Conservation (phyloP, 2,329 filamentous ascomycete genomes). For the Trichoderma harzianum region DNA sequence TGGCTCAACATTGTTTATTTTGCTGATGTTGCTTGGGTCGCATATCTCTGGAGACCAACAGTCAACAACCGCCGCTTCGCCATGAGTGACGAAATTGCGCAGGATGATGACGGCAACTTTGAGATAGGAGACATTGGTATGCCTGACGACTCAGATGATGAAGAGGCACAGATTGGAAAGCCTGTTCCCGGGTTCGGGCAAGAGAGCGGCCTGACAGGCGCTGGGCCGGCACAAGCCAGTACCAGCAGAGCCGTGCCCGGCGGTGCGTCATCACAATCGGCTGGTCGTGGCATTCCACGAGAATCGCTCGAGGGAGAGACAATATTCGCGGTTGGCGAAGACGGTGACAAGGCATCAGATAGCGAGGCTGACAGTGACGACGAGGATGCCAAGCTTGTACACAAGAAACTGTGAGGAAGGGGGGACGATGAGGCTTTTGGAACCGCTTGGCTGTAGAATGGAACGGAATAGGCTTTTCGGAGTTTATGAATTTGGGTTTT, state of each 20-base stretch:
- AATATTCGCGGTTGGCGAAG: slow-evolving; percentile 91
- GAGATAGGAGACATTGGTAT: slow-evolving; percentile 91
- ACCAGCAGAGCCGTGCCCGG: slow-evolving; percentile 15
- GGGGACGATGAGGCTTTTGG: not conserved
- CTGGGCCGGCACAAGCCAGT: slow-evolving; percentile 25
- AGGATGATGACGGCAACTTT: slow-evolving; percentile 94
- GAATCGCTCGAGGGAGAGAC: slow-evolving; percentile 79
- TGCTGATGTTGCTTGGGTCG: slow-evolving; percentile 86
- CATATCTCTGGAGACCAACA: slow-evolving; percentile 94
- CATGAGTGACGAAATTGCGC: slow-evolving; percentile 98
- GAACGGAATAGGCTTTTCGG: not conserved
- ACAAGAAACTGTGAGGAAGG: slow-evolving; percentile 37
- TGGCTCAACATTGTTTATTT: slow-evolving; percentile 98
- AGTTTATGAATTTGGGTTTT: slow-evolving; percentile 16
- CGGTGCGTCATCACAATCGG: slow-evolving; percentile 22
- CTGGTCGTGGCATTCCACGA: slow-evolving; percentile 41
- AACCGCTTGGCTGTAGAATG: slow-evolving; percentile 11
- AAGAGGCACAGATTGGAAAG: slow-evolving; percentile 51
- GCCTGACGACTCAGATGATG: slow-evolving; percentile 58
- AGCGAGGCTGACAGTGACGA: slow-evolving; percentile 47
- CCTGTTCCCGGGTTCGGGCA: slow-evolving; percentile 25
- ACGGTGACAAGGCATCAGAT: slow-evolving; percentile 76
- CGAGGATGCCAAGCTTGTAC: slow-evolving; percentile 45
- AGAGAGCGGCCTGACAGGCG: slow-evolving; percentile 26
- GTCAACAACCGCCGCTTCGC: slow-evolving; percentile 96